Base-by-base conservation (phyloP, 176 grass and related monocot genomes). In the Rhynchospora tenuis region DNA sequence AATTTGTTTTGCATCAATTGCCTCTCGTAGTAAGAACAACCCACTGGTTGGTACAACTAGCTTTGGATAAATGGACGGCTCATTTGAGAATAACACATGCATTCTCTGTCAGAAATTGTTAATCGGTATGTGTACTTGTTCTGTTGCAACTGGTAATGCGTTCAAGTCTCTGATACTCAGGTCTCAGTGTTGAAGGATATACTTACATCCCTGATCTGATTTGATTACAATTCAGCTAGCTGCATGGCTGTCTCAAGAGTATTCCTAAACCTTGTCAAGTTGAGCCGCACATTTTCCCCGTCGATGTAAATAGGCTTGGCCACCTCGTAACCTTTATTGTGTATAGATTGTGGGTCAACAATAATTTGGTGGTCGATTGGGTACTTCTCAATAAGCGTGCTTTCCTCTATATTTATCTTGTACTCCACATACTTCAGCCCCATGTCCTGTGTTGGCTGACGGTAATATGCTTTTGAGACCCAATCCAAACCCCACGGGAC, bases 261-360 rank as follows among this genome's bases (percentile, higher is more conserved):
- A 12, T 75, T 57, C 9, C 78, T 83, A 65, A 97, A 92, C 84
- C 90, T 94, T 6, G 84, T 88, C 59, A 94, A 84, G 73, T 97
- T 91, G 38, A 97, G 91, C 85, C 83, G 72, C 29, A 97, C 73
- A 42, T 94, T 82, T 51, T 97, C 91, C 9, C 88, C 77, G n/a
- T 76, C 74, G 69, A 94, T 88, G 78, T 92, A 97, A 2, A 89
- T 61, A 57, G 89, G 88, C 62, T 85, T 85, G 7, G 91, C 79
- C 62, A 84, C 86, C 16, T 88, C 52, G 85, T 77, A 92, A 28
- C 94, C 91, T 19, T 65, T 47, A 4, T 63, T 87, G 86, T 91
- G 86, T 23, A 94, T 74, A 11, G 86, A 45, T 54, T 84, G 81
- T 7, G 91, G 94, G 52, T 97, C 91, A 27, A 63, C 92, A 64